phyloP scores from a whole-genome alignment of 140 eudicot genomes.

The Flaveria floridana region DNA sequence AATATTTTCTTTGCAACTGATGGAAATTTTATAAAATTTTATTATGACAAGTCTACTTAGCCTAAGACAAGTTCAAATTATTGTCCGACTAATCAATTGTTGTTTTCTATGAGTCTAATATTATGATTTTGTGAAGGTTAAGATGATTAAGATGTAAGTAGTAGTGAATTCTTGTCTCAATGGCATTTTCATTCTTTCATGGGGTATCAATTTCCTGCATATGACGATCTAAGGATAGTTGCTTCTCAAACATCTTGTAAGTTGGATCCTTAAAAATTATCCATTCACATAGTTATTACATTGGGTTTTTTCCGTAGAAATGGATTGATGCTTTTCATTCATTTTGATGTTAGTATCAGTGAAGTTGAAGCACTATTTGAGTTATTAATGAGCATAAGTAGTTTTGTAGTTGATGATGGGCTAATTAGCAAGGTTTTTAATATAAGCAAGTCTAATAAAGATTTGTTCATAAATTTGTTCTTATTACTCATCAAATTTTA shows the following conservation, averaged over 20 bases:
- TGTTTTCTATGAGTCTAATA: neutral
- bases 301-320: neutral
- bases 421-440: conserved; percentile 74
- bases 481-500: no score
- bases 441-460: neutral
- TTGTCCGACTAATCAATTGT: neutral
- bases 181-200: conserved; percentile 71
- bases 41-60: neutral
- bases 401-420: conserved; percentile 86
- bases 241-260: conserved; percentile 95
- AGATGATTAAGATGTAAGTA: conserved; percentile 56
- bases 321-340: neutral
- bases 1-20: no score
- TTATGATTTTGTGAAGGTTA: conserved; percentile 44
- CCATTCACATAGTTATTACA: no score
- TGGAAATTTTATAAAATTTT: neutral
- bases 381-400: conserved; percentile 82
- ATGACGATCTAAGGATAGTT: conserved; percentile 64
- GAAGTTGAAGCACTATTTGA: conserved; percentile 97
- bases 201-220: conserved; percentile 44
- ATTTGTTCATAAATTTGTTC: no score
- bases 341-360: conserved; percentile 18
- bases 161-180: conserved; percentile 50
- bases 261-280: conserved; percentile 14
- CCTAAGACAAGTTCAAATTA: neutral